Evolutionary conservation across 768 basidiomycete genomes (phyloP).

Genomic region (Panellus pusillus): DNA sequence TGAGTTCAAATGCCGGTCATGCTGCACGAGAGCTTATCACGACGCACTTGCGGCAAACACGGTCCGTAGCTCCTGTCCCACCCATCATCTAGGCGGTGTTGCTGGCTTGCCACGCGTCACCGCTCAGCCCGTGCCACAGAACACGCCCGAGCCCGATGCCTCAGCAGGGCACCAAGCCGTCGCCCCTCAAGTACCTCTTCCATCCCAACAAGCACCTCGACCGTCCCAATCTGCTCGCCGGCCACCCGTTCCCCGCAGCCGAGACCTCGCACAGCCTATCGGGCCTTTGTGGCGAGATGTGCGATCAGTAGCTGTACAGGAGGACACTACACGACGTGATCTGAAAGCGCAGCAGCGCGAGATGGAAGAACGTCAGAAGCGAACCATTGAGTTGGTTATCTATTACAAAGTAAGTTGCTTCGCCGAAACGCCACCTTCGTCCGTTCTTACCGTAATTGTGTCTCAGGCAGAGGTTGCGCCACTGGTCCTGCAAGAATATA

Average conservation of each 20-base stretch:
- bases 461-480: too few relatives aligned
- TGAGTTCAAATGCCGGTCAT: constrained; percentile 1
- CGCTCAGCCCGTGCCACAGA: too few relatives aligned
- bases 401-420: not conserved
- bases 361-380: constrained; percentile 6
- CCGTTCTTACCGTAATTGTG: too few relatives aligned
- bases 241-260: too few relatives aligned
- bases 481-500: not conserved
- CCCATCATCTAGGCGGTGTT: not conserved
- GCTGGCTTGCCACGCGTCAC: not conserved
- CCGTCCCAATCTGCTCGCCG: too few relatives aligned
- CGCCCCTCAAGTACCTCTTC: too few relatives aligned
- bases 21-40: not conserved
- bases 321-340: not conserved
- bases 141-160: too few relatives aligned
- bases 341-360: not conserved
- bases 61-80: not conserved
- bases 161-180: too few relatives aligned
- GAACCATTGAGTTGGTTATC: not conserved
- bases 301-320: not conserved
- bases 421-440: too few relatives aligned
- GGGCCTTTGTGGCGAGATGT: not conserved
- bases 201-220: too few relatives aligned
- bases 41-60: not conserved
- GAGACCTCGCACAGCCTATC: constrained; percentile 6